Evolutionary conservation across 2,329 filamentous ascomycete species (phyloP).

Genomic region (Phialophora verrucosa): DNA sequence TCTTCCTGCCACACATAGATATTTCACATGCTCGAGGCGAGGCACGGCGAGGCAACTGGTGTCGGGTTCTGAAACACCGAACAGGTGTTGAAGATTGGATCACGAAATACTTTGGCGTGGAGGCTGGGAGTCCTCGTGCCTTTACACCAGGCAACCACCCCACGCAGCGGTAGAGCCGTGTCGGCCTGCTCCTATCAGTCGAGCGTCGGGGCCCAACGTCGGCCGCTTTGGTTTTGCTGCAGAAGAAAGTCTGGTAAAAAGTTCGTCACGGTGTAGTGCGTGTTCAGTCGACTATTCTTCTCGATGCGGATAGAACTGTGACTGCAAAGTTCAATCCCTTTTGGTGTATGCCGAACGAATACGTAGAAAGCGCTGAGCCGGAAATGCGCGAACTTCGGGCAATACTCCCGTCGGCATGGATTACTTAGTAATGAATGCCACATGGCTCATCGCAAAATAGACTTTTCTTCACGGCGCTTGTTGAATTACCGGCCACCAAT

Average conservation of each 20-base stretch:
- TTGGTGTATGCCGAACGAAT: neutral
- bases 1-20: too few relatives aligned
- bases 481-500: neutral
- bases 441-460: neutral
- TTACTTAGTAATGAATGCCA: constrained; percentile 2
- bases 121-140: neutral
- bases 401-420: neutral
- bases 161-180: neutral
- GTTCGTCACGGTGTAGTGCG: neutral
- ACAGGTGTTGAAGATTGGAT: neutral
- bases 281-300: neutral
- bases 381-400: constrained; percentile 9
- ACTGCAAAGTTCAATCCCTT: neutral
- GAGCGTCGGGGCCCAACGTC: neutral
- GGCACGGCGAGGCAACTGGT: constrained; percentile 1
- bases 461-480: neutral
- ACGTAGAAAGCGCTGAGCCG: neutral
- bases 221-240: neutral
- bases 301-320: neutral
- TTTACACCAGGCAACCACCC: neutral
- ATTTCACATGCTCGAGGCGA: neutral
- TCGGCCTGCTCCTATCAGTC: neutral
- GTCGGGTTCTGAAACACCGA: neutral
- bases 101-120: neutral
- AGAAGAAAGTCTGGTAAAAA: neutral